Conservation (phyloP, 371 early-diverging fungal species). For the Capniomyces stellatus region DNA sequence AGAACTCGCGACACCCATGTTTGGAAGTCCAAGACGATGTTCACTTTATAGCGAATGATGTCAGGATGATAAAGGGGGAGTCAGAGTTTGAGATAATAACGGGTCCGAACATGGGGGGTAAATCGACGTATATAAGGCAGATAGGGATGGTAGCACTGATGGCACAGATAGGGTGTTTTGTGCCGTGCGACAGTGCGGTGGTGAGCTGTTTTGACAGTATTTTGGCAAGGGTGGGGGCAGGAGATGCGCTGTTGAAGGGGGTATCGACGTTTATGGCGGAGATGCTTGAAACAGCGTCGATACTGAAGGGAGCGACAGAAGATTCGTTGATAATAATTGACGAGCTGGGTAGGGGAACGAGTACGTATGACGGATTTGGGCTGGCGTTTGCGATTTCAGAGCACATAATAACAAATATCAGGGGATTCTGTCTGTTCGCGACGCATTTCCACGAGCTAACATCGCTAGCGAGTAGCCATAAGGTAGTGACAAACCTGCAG, state of each 20-base stretch:
- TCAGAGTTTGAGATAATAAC: slow-evolving; percentile 63
- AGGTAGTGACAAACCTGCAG: slow-evolving; percentile 68
- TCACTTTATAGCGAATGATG: slow-evolving; percentile 86
- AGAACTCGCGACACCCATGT: slow-evolving; percentile 64
- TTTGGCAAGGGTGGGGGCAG: slow-evolving; percentile 90
- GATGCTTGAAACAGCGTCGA: slow-evolving; percentile 95
- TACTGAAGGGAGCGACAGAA: slow-evolving; percentile 40
- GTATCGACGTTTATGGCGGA: slow-evolving; percentile 99
- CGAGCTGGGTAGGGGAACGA: slow-evolving; percentile 97
- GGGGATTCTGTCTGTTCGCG: slow-evolving; percentile 77
- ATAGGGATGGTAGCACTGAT: slow-evolving; percentile 76
- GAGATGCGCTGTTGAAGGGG: slow-evolving; percentile 84
- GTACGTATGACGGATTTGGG: slow-evolving; percentile 95
- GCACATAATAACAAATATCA: slow-evolving; percentile 62
- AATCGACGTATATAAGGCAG: slow-evolving; percentile 84
- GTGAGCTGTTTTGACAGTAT: slow-evolving; percentile 83
- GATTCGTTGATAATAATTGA: slow-evolving; percentile 95
- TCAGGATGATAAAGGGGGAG: slow-evolving; percentile 41
- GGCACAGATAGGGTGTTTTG: slow-evolving; percentile 97
- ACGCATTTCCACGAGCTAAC: slow-evolving; percentile 98
- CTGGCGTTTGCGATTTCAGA: slow-evolving; percentile 95
- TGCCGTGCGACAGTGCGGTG: slow-evolving; percentile 73
- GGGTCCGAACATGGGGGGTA: slow-evolving; percentile 95
- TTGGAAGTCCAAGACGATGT: slow-evolving; percentile 86
- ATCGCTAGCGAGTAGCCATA: slow-evolving; percentile 16